These are phyloP conservation scores for Talaromyces ruber DNA, from an alignment of 495 filamentous ascomycete species.

Conservation along the genomic window DNA sequence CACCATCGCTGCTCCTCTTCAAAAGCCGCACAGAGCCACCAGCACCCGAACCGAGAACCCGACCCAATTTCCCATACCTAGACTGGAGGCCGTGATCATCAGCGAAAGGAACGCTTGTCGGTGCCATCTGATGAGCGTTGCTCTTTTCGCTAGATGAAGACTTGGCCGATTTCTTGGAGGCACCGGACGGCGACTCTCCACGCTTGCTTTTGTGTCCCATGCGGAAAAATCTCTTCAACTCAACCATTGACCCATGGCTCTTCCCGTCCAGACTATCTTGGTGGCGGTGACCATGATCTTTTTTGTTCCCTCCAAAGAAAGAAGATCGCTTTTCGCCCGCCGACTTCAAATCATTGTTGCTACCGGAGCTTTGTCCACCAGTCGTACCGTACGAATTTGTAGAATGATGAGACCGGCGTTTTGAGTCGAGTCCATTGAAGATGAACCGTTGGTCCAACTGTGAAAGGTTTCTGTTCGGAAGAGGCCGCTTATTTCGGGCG, in stretches of 20 bases:
- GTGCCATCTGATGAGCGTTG: slow-evolving; percentile 49
- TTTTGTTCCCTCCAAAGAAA: slow-evolving; percentile 35
- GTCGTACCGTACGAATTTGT: slow-evolving; percentile 21
- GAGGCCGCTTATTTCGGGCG: slow-evolving; percentile 69
- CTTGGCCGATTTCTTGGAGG: slow-evolving; percentile 31
- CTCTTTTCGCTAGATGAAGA: slow-evolving; percentile 43
- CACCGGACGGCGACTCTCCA: slow-evolving; percentile 46
- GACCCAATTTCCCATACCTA: slow-evolving; percentile 93
- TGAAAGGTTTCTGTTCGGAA: slow-evolving; percentile 58
- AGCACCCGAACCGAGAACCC: slow-evolving; percentile 86
- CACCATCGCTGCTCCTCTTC: slow-evolving; percentile 81
- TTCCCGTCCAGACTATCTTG: slow-evolving; percentile 33
- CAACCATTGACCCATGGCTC: slow-evolving; percentile 83
- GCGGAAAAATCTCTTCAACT: slow-evolving; percentile 89
- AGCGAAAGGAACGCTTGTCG: slow-evolving; percentile 73
- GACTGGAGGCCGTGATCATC: slow-evolving; percentile 86
- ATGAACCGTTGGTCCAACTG: slow-evolving; percentile 78
- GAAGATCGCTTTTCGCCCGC: slow-evolving; percentile 35
- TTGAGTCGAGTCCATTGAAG: slow-evolving; percentile 57
- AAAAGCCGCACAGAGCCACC: slow-evolving; percentile 92
- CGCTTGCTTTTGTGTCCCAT: slow-evolving; percentile 62
- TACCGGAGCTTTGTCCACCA: slow-evolving; percentile 33
- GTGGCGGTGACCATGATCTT: slow-evolving; percentile 24
- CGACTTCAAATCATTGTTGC: slow-evolving; percentile 37
- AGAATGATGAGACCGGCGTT: slow-evolving; percentile 25